Conservation (phyloP, 768 basidiomycete genomes). For the Lepiota brunneoincarnata region DNA sequence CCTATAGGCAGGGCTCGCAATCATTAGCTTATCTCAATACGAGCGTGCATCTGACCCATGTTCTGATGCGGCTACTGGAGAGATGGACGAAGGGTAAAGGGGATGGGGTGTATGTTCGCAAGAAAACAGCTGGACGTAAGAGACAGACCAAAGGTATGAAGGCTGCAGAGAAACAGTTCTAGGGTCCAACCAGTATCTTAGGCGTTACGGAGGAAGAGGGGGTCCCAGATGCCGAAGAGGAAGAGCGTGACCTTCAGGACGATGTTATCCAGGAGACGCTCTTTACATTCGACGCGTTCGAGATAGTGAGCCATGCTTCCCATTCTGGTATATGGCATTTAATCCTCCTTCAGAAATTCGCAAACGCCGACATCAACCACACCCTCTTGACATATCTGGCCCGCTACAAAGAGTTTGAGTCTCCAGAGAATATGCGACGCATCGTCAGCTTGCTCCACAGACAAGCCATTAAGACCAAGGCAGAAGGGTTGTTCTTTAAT, state of each 20-base stretch:
- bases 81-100: constrained; percentile 74
- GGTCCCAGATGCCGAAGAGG: constrained; percentile 68
- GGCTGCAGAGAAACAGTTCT: neutral
- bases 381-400: constrained; percentile 82
- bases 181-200: constrained; percentile 17
- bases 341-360: constrained; percentile 68
- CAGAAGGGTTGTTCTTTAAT: constrained; percentile 95
- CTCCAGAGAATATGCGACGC: constrained; percentile 83
- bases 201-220: constrained; percentile 56
- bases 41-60: constrained; percentile 79
- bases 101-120: constrained; percentile 75
- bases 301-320: constrained; percentile 57
- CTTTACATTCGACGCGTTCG: constrained; percentile 91
- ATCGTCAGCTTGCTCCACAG: constrained; percentile 88
- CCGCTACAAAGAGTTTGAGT: constrained; percentile 78
- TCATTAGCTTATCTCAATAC: constrained; percentile 82
- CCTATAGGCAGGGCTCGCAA: constrained; percentile 80
- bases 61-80: constrained; percentile 87
- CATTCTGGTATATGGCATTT: constrained; percentile 7
- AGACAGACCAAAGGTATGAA: constrained; percentile 40
- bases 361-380: constrained; percentile 78
- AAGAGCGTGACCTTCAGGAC: constrained; percentile 46
- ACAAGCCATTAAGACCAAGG: constrained; percentile 86
- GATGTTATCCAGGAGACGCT: constrained; percentile 77
- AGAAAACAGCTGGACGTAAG: constrained; percentile 56